Base-by-base conservation (phyloP, 768 basidiomycete genomes). In the Amanita pallidorosea region DNA sequence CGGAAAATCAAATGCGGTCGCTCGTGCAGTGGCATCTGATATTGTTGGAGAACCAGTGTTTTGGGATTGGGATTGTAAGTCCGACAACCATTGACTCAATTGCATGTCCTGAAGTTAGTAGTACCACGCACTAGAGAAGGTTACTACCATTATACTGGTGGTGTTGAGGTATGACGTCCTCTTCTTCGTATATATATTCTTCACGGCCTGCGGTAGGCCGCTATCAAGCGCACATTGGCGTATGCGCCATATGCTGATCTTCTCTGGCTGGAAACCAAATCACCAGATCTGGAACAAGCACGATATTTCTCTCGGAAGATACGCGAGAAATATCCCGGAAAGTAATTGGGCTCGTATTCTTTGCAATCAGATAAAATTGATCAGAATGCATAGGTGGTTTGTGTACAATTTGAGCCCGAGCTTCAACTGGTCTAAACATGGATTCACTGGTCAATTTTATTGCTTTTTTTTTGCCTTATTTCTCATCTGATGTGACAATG, bases 391-490 rank as follows among this genome's bases (percentile, higher is more conserved):
- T 55, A 88, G 83, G 59, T 83, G 80, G 81, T 79, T 96, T 57
- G 91, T 95, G 18, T 96, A 94, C 63, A 96, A 95, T 63, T 69
- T 96, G 52, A 92, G 89, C 59, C 93, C 92, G 4, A 90, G 88
- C 60, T 95, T 95, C 72, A 92, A 94, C 63, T 95, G 91, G 92
- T 70, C 79, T n/a, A 75, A 72, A 22, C 81, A 85, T 58, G 90
- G 90, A 12, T 94, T 87, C 65, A 76, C 76, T 40, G 79, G 82
- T 81, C 43, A 49, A 66, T 40, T 20, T 27, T 51, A 18, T 42
- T 36, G 23, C 3, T 27, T 27, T 27, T 45, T 45, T 13, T 17
- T 4, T 42, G 7, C 17, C 7, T 17, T 20, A 27, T 42, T 15
- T 51, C n/a, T n/a, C 47, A 5, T 38, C 20, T 36, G 46, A 20